phyloP scores from a whole-genome alignment of 768 basidiomycete genomes.

The Mycena haematopus region DNA sequence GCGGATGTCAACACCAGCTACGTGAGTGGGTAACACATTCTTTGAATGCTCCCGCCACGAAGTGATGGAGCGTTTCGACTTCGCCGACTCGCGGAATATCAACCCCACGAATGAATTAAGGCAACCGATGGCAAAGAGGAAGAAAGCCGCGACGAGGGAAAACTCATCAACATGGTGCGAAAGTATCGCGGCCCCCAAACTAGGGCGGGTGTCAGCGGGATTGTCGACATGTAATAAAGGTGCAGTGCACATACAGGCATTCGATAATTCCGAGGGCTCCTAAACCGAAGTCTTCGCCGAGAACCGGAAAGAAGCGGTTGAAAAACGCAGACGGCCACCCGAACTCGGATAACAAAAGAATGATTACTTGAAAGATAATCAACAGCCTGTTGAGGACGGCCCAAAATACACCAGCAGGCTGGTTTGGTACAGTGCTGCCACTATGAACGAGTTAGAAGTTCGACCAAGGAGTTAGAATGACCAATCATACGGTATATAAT shows the following conservation, averaged over 20 bases:
- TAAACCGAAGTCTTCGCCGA: slow-evolving; percentile 84
- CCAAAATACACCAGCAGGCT: slow-evolving; percentile 82
- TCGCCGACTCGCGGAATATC: slow-evolving; percentile 70
- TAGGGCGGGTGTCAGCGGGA: not conserved
- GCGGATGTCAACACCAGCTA: slow-evolving; percentile 43
- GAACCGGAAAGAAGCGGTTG: slow-evolving; percentile 83
- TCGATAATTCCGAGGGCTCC: slow-evolving; percentile 90
- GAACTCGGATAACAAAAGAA: slow-evolving; percentile 84
- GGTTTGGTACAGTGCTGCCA: slow-evolving; percentile 89
- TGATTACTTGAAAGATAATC: slow-evolving; percentile 83
- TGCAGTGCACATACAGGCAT: slow-evolving; percentile 63
- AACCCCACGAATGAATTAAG: slow-evolving; percentile 83
- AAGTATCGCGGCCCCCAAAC: slow-evolving; percentile 71
- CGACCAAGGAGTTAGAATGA: not conserved
- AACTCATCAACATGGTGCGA: slow-evolving; percentile 86
- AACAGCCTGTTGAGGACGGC: slow-evolving; percentile 86
- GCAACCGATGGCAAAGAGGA: slow-evolving; percentile 92
- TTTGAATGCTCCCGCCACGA: slow-evolving; percentile 66
- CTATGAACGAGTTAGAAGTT: slow-evolving; percentile 32
- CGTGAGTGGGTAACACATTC: slow-evolving; percentile 56
- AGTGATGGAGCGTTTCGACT: slow-evolving; percentile 67
- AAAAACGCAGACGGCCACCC: slow-evolving; percentile 84
- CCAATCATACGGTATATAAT: slow-evolving; percentile 78
- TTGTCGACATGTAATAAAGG: not conserved
- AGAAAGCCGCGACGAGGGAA: slow-evolving; percentile 89